Evolutionary conservation across 129 eudicot species (phyloP), one percentile per base, ranked within the genome.

Genomic region (Helianthus tuberosus): DNA sequence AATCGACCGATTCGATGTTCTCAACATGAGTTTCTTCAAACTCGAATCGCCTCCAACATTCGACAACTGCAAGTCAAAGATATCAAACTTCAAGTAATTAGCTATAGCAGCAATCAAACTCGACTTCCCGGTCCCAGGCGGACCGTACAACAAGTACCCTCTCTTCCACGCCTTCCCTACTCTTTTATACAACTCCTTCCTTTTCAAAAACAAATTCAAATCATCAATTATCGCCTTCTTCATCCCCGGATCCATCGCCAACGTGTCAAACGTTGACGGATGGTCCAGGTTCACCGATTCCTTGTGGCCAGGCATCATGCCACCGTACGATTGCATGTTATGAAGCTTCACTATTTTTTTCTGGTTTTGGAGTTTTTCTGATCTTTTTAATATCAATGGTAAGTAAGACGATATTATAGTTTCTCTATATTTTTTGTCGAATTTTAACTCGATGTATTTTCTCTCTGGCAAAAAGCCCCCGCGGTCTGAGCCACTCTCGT

Each of bases 91-190:
- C 55, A 89, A 44, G 23, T 83, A 83, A 71, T 89, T 89, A 0
- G 96, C 96, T 11, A 89, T 89, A 6, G 96, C 91, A 0, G 91
- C 96, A 55, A 89, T 84, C 89, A 89, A 75, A 32, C 96, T 89
- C 17, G 91, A 86, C 59, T 86, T 86, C 52, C 96, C 89, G 0
- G 89, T 88, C 10, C 93, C 89, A n/a, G 93, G 93, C 2, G 93
- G 88, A 10, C 89, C 93, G 50, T 88, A 85, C 84, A 89, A 55
- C 63, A 89, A 55, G 62, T 89, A 89, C 57, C 96, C 91, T 72
- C 96, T 77, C 61, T 86, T 86, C 96, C 92, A 87, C 17, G 96
- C 96, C 65, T 89, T 89, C 35, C 96, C 93, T 6, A 89, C 89
- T 29, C 64, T 87, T 39, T 80, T 72, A 36, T 89, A 89, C 59